Evolutionary conservation across 495 filamentous ascomycete genomes (phyloP).

Genomic region (Mycothermus thermophilus): DNA sequence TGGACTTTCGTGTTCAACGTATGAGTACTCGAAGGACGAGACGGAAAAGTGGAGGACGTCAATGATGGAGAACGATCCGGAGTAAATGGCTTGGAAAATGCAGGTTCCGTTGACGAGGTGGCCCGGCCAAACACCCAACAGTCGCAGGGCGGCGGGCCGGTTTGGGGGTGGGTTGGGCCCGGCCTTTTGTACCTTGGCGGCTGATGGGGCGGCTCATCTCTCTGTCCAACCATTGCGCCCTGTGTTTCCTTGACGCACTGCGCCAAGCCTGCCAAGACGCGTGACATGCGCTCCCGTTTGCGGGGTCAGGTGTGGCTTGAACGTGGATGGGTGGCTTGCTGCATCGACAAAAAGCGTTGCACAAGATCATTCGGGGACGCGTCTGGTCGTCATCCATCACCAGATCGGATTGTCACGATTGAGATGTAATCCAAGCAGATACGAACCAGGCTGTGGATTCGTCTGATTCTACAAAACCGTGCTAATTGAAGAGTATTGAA

Average conservation of each 20-base stretch:
- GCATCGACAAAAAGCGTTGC: neutral
- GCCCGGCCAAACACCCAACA: slow-evolving; percentile 1
- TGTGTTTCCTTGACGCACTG: neutral
- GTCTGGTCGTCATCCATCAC: no score
- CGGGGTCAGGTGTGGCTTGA: slow-evolving; percentile 20
- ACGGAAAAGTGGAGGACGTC: no score
- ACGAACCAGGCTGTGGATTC: no score
- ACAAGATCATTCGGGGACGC: neutral
- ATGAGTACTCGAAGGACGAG: no score
- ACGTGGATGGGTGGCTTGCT: slow-evolving; percentile 4
- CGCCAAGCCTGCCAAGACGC: neutral
- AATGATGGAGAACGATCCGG: no score
- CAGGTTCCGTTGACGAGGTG: no score
- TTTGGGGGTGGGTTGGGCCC: slow-evolving; percentile 14
- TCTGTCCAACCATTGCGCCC: neutral
- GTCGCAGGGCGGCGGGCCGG: slow-evolving; percentile 7
- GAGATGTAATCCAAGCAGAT: no score
- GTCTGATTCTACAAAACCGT: no score
- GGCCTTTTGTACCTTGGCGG: slow-evolving; percentile 21
- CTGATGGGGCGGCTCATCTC: slow-evolving; percentile 2
- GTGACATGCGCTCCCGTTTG: slow-evolving; percentile 9
- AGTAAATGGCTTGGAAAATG: no score
- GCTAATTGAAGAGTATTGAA: no score
- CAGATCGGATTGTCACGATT: no score
- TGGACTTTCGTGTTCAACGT: no score